Conservation (phyloP, 441 rosid species). For the Populus hybrid region DNA sequence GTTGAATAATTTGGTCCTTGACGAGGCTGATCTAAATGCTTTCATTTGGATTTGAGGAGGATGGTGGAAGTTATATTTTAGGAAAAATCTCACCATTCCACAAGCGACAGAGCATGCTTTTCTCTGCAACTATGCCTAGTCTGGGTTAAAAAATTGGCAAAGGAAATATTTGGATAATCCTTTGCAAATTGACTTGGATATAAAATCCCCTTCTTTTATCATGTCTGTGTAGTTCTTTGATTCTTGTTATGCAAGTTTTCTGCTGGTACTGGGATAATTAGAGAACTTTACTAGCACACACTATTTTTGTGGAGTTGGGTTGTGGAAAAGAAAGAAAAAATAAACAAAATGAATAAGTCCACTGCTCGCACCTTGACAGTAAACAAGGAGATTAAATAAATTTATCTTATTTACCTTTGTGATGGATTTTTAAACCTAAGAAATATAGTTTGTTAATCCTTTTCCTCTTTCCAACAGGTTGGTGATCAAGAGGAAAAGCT, state of each 20-base stretch:
- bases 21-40: conserved; percentile 99
- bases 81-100: conserved; percentile 79
- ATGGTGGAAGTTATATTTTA: conserved; percentile 80
- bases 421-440: background rate
- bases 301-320: background rate
- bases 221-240: background rate
- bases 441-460: conserved; percentile 6
- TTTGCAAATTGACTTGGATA: conserved; percentile 91
- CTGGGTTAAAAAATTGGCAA: conserved; percentile 91
- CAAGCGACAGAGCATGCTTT: conserved; percentile 96
- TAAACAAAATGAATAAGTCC: background rate
- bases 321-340: background rate
- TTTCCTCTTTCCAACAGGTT: conserved; percentile 48
- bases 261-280: background rate
- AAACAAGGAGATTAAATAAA: background rate
- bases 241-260: background rate
- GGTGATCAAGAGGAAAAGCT: conserved; percentile 93
- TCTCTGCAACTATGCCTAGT: conserved; percentile 98
- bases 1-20: conserved; percentile 89
- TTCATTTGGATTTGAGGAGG: conserved; percentile 98
- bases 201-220: conserved; percentile 20
- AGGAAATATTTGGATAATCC: conserved; percentile 90
- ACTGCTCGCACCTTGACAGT: background rate
- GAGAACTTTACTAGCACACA: background rate
- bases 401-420: background rate